Base-by-base conservation (phyloP, 371 early-diverging fungal genomes). In the Basidiobolus meristosporus region DNA sequence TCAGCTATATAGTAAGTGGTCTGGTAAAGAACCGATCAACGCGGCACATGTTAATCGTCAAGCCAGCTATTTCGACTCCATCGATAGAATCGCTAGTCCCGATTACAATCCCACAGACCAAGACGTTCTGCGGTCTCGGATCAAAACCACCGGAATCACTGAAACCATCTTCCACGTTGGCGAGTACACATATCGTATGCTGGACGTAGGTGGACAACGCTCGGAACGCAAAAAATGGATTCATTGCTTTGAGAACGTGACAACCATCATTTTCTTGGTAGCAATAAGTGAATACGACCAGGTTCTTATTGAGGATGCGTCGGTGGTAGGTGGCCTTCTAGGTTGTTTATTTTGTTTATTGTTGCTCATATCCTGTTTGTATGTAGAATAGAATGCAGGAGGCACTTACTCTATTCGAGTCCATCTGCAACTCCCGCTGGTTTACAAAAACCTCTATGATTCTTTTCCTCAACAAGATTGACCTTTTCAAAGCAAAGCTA, bases 251-350 rank as follows among this genome's bases (percentile, higher is more conserved):
- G 93, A 92, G 50, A 83, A 85, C 48, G 95, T 96, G 16, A 93
- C 92, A 2, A 84, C 93, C n/a, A 85, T 96, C 42, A 70, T 96
- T 30, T 96, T 92, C 57, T 51, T 90, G 50, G 93, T 88, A 2
- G 91, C 95, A 18, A 82, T 92, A 30, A 72, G 73, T 11, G 93
- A 90, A 56, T 96, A 96, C 56, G 92, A 96, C 54, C 92, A 92
- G 54, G 74, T 85, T n/a, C 58, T 96, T 41, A 68, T 86, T 30
- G 97, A 96, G 67, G 97, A 96, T 56, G 89, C 89, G 59, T 70
- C 77, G 0, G 79, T 87, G 53, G 78, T 77, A 72, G 26, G 4
- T n/a, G n/a, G n/a, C n/a, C n/a, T n/a, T n/a, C n/a, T n/a, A n/a
- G n/a, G n/a, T 14, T 31, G 2, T 7, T 15, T 36, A 10, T 37